These are phyloP conservation scores for Pseudogymnoascus sp. DNA, from an alignment of 2,329 filamentous ascomycete species.

Conservation along the genomic window DNA sequence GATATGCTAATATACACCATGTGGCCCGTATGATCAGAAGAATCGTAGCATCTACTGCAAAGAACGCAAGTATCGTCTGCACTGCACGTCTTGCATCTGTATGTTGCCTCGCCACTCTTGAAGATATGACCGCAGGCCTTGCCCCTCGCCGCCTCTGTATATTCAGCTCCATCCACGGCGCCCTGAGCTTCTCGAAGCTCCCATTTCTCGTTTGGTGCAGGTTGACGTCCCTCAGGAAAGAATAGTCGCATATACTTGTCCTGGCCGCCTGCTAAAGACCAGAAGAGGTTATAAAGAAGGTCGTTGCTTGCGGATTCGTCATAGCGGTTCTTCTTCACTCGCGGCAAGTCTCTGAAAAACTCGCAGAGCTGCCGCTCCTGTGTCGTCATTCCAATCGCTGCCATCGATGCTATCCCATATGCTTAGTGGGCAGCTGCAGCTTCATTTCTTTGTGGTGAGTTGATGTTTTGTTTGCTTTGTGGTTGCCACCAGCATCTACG, in stretches of 20 bases:
- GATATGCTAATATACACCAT: slow-evolving; percentile 84
- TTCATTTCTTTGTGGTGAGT: not conserved
- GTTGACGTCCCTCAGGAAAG: slow-evolving; percentile 64
- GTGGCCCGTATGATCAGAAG: slow-evolving; percentile 89
- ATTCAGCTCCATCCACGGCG: slow-evolving; percentile 88
- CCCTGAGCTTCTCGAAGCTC: slow-evolving; percentile 83
- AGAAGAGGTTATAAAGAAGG: slow-evolving; percentile 74
- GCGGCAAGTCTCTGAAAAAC: slow-evolving; percentile 70
- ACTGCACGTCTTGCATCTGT: slow-evolving; percentile 88
- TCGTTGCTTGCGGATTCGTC: slow-evolving; percentile 59
- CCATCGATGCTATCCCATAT: slow-evolving; percentile 9
- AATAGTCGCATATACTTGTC: slow-evolving; percentile 67
- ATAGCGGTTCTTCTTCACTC: slow-evolving; percentile 66
- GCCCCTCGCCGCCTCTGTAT: slow-evolving; percentile 81
- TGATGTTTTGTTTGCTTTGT: not conserved
- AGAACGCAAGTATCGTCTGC: slow-evolving; percentile 92
- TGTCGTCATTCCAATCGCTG: slow-evolving; percentile 45
- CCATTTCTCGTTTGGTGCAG: slow-evolving; percentile 51
- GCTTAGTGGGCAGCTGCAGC: not conserved
- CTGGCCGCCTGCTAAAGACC: slow-evolving; percentile 69
- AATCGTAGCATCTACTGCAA: slow-evolving; percentile 88
- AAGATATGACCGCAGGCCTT: slow-evolving; percentile 97
- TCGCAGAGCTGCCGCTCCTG: slow-evolving; percentile 78
- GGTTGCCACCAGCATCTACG: slow-evolving; percentile 3
- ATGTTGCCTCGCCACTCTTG: slow-evolving; percentile 86